Evolutionary conservation across 2,329 filamentous ascomycete species (phyloP).

Genomic region (Penicillium sp.): DNA sequence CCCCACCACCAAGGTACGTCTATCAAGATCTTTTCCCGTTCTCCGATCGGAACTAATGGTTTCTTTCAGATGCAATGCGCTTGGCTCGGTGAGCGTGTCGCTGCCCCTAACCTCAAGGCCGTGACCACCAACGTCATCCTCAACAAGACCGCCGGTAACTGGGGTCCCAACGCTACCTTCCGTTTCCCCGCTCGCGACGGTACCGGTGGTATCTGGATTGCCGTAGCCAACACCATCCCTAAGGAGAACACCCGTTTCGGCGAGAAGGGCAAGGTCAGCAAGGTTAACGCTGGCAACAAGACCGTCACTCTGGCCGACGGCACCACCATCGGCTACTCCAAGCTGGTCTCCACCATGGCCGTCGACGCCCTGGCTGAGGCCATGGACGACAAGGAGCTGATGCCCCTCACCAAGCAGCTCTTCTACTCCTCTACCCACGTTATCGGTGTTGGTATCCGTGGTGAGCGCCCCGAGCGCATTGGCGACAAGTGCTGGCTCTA

Average conservation of each 20-base stretch:
- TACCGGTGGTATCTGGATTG: conserved; percentile 98
- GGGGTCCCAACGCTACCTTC: conserved; percentile 98
- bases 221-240: conserved; percentile 86
- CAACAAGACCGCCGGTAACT: conserved; percentile 92
- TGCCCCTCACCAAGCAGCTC: conserved; percentile 77
- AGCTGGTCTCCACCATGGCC: conserved; percentile 92
- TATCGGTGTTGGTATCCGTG: conserved; percentile 90
- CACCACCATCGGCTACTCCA: conserved; percentile 82
- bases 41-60: not conserved
- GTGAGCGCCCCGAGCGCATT: conserved; percentile 85
- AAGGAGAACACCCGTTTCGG: conserved; percentile 89
- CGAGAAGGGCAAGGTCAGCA: conserved; percentile 73
- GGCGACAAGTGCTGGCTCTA: conserved; percentile 99
- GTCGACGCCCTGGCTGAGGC: conserved; percentile 81
- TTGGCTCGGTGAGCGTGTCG: conserved; percentile 98
- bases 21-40: not conserved
- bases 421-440: conserved; percentile 98
- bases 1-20: conserved; percentile 81
- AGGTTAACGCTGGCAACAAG: conserved; percentile 82
- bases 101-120: conserved; percentile 88
- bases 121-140: conserved; percentile 92
- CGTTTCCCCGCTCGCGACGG: conserved; percentile 92
- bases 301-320: conserved; percentile 75
- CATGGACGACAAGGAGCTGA: conserved; percentile 81
- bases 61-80: conserved; percentile 85